A percentile compares a stretch with the other conserved stretches of the same genome.
Evolutionary conservation across 495 filamentous ascomycete species (phyloP).

Genomic region (Penicillium malachiteum): DNA sequence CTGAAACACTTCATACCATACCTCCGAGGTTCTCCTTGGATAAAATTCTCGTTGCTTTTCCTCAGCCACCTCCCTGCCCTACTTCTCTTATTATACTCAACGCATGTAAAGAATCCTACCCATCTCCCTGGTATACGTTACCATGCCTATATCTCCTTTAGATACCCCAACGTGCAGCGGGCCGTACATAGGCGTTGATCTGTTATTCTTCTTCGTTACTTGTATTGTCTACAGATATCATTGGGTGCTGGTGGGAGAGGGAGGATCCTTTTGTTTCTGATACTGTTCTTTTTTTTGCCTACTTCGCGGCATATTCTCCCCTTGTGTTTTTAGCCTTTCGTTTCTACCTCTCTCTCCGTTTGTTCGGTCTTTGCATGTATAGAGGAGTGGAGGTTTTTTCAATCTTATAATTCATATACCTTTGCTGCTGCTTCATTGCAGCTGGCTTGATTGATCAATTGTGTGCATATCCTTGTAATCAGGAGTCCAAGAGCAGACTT

Average conservation of each 20-base stretch:
- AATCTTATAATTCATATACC: slow-evolving; percentile 1
- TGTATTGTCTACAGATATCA: not conserved
- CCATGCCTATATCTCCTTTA: slow-evolving; percentile 18
- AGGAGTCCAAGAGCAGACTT: no score
- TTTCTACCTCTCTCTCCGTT: not conserved
- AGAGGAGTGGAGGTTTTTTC: slow-evolving; percentile 16
- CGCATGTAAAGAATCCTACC: slow-evolving; percentile 7
- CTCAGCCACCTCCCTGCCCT: slow-evolving; percentile 3
- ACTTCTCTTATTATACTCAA: not conserved
- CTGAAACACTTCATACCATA: not conserved
- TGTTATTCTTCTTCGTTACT: slow-evolving; percentile 3
- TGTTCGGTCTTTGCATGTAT: slow-evolving; percentile 12
- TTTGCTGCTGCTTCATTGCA: not conserved
- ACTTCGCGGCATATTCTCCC: not conserved
- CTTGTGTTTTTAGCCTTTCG: not conserved
- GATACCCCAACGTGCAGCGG: slow-evolving; percentile 32
- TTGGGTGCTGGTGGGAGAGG: slow-evolving; percentile 1
- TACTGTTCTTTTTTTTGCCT: not conserved
- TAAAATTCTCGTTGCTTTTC: no score
- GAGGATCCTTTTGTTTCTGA: not conserved
- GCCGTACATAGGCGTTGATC: slow-evolving; percentile 31
- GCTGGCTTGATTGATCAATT: not conserved
- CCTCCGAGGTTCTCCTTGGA: not conserved
- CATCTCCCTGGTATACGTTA: not conserved
- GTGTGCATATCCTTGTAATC: no score